These are phyloP conservation scores for Hyaloscypha bicolor DNA, from an alignment of 495 filamentous ascomycete species.

Conservation along the genomic window DNA sequence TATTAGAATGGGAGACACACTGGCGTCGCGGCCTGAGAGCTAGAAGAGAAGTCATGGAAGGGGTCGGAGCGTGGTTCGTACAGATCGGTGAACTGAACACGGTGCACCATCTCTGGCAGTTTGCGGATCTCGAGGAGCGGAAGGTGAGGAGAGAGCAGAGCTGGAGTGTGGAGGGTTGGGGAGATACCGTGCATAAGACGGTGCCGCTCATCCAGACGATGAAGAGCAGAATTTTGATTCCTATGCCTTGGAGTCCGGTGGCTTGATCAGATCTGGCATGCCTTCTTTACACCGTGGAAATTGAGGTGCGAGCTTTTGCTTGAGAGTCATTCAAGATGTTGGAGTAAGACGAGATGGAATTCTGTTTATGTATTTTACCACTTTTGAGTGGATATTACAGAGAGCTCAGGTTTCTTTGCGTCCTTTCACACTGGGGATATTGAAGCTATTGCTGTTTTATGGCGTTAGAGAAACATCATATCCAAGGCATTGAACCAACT, in stretches of 20 bases:
- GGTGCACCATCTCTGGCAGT: conserved; percentile 98
- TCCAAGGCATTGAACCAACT: neutral
- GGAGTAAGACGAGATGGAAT: neutral
- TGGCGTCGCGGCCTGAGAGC: conserved; percentile 93
- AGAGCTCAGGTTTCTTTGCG: conserved; percentile 4
- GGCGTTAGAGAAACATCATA: neutral
- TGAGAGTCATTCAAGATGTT: conserved; percentile 8
- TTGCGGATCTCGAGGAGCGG: conserved; percentile 92
- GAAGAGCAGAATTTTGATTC: conserved; percentile 90
- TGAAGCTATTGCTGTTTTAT: neutral
- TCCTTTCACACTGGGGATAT: neutral
- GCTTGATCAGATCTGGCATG: conserved; percentile 46
- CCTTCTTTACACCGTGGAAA: neutral
- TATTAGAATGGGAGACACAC: conserved; percentile 98
- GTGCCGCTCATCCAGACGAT: conserved; percentile 95
- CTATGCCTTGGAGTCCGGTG: conserved; percentile 95
- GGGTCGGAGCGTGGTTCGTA: conserved; percentile 97
- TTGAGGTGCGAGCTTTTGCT: neutral
- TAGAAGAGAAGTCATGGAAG: conserved; percentile 94
- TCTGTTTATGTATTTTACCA: neutral
- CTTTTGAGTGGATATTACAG: neutral
- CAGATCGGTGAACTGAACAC: conserved; percentile 98
- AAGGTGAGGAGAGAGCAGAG: conserved; percentile 91
- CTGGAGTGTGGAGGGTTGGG: conserved; percentile 95
- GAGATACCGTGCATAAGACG: conserved; percentile 97